These are phyloP conservation scores for Neurospora sp. DNA, from an alignment of 2,329 filamentous ascomycete species.

Conservation along the genomic window DNA sequence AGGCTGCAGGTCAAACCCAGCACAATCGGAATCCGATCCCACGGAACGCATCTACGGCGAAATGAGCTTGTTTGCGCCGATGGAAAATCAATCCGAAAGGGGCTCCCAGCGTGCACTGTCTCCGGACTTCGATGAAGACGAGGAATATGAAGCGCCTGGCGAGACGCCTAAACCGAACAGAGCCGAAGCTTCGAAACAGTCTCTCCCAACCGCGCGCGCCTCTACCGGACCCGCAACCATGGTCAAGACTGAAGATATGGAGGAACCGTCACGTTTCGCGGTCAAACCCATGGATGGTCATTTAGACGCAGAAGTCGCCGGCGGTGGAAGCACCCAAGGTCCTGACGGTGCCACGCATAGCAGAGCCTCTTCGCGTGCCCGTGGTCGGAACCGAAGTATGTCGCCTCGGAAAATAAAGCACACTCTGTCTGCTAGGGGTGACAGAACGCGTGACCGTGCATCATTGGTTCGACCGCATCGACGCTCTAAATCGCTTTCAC, in stretches of 20 bases:
- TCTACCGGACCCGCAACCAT: constrained; percentile 48
- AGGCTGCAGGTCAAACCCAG: constrained; percentile 38
- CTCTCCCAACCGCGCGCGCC: constrained; percentile 44
- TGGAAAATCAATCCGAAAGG: constrained; percentile 45
- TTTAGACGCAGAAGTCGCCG: background rate
- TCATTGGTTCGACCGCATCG: constrained; percentile 2
- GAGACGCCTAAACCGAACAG: constrained; percentile 39
- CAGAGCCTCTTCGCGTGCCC: constrained; percentile 1
- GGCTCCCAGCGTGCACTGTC: constrained; percentile 44
- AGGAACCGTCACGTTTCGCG: constrained; percentile 1
- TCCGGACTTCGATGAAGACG: constrained; percentile 27
- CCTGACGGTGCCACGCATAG: background rate
- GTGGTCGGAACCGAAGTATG: constrained; percentile 4
- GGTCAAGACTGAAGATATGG: constrained; percentile 28
- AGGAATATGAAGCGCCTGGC: constrained; percentile 22
- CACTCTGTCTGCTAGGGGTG: constrained; percentile 12
- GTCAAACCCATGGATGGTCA: constrained; percentile 8
- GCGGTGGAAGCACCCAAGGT: background rate
- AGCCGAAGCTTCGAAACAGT: constrained; percentile 36
- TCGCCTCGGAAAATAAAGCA: constrained; percentile 8
- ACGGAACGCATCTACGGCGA: constrained; percentile 48
- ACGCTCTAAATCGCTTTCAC: constrained; percentile 26
- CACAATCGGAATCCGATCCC: constrained; percentile 42
- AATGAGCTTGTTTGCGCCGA: constrained; percentile 44
- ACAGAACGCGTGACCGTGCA: constrained; percentile 6